Base-by-base conservation (phyloP, 805 yeast species). In the Blastobotrys robertii region DNA sequence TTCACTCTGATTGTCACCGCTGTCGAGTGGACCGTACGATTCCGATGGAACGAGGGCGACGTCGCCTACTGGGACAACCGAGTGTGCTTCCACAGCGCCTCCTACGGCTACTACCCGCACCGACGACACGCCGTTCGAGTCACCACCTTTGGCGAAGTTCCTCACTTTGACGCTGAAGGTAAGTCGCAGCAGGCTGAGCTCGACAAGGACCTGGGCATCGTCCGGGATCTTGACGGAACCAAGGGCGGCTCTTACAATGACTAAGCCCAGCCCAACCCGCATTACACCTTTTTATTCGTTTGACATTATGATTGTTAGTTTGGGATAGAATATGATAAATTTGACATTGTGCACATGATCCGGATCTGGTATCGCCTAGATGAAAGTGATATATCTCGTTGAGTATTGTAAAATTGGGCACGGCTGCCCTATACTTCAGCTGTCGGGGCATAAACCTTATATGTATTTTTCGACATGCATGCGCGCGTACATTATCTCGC, bases 51-150 rank as follows among this genome's bases (percentile, higher is more conserved):
- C 55, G 77, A 77, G 37, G 70, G 72, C 38, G 72, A 86, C 1
- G 81, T 81, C 39, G 84, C 78, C 22, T 58, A 79, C 16, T 82
- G 88, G 88, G 90, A 82, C 55, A 82, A 82, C 68, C 76, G 90
- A 58, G 68, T 81, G 55, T 73, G 76, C 7, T 60, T 72, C 30
- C 90, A 82, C 59, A 67, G 83, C 10, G 86, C 87, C 11, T 69
- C 78, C 12, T 72, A 76, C 43, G 90, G 83, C 54, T 82, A 84
- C 80, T 81, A 74, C 50, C 79, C 81, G 12, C 74, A 70, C 33
- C 68, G 76, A 16, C 74, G 92, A 60, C 90, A 82, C 51, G 84
- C 83, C 8, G 77, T 78, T 56, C 73, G 90, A 60, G 73, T 82
- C 45, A 81, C 87, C 12, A 79, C 83, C 3, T 73, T 74, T 53